Evolutionary conservation across 2,329 filamentous ascomycete species (phyloP), one percentile per base, ranked within the genome.

Genomic region (Parascedosporium putredinis): DNA sequence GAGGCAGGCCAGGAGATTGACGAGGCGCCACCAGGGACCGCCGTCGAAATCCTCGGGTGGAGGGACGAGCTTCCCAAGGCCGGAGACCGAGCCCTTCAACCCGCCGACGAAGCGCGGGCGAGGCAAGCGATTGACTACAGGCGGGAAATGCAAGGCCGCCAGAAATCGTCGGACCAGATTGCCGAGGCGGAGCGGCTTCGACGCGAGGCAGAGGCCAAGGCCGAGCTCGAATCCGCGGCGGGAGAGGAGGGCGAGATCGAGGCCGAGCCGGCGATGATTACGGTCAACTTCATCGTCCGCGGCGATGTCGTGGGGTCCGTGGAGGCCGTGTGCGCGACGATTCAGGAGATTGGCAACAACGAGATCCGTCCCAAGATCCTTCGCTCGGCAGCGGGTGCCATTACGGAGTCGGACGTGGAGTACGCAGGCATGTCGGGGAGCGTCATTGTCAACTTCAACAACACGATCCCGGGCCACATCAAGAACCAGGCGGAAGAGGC

Each of bases 11-110:
- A 75, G 2, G 73, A 82, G 10, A 70, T 97, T 14, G 57, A 71
- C 1, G 82, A 88, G 64, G 90, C 88, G 12, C 80, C 83, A 0
- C 94, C 93, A 0, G 93, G 93, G 31, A 93, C 84, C 24, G 89
- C 94, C 0, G 86, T 95, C 3, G 88, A 97, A 65, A 80, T 98
- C 18, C 81, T 96, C 54, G 93, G 93, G n/a, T 98, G 93, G 93
- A 83, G 83, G 58, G 86, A 88, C 31, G 83, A 88, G 55, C 65
- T 78, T 5, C 91, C 93, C 1, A 75, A 78, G 22, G 91, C 93
- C 1, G 94, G 94, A 46, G 87, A 94, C 58, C 81, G 88, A 68
- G 84, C 95, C 7, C 73, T 98, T 1, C 86, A 97, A 67, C 88
- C 90, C 1, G 72, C 78, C 0, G 81, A 83, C 56, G 90, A 97